Base-by-base conservation (phyloP, 208 protist species). In the Leptomonas pyrrhocoris region DNA sequence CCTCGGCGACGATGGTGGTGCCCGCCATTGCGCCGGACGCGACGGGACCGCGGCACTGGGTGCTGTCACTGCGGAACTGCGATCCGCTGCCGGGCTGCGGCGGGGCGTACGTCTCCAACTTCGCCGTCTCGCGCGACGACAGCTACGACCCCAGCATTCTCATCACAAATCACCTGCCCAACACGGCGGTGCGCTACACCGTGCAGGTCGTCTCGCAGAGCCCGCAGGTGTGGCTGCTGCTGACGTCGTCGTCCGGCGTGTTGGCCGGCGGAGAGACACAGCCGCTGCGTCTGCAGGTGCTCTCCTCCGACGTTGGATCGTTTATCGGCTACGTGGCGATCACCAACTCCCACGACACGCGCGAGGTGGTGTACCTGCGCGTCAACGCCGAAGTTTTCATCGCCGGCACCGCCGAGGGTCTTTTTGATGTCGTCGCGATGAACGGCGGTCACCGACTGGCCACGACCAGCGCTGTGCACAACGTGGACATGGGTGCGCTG, bases 261-360 rank as follows among this genome's bases (percentile, higher is more conserved):
- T 80, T 94, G 19, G 77, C 79, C 34, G 76, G 82, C 2, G 81
- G 82, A 2, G 88, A 94, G 68, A 86, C 77, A 34, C 88, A 94
- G 66, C 81, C 78, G 25, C 74, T 96, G 68, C 85, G 85, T 2
- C 72, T 96, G 45, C 86, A 83, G 46, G 68, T 94, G 54, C 59
- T 92, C 21, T 89, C 87, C 0, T 88, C 80, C 27, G 88, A 94
- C 19, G 89, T 86, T 7, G 92, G 92, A 34, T 94, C 81, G n/a
- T 96, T 92, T 55, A 59, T 84, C 6, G 89, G 82, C 5, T 93
- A 94, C 73, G 48, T 96, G 45, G 76, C 77, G 54, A 89, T 96
- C 45, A 77, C 65, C 36, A 96, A 93, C 80, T 78, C 16, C 50
- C 57, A 68, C n/a, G 69, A 78, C 48, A 73, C 85, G 1, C 73